Evolutionary conservation across 2,329 filamentous ascomycete genomes (phyloP), one percentile per base, ranked within the genome.

Genomic region (Magnaporthiopsis rhizophila): DNA sequence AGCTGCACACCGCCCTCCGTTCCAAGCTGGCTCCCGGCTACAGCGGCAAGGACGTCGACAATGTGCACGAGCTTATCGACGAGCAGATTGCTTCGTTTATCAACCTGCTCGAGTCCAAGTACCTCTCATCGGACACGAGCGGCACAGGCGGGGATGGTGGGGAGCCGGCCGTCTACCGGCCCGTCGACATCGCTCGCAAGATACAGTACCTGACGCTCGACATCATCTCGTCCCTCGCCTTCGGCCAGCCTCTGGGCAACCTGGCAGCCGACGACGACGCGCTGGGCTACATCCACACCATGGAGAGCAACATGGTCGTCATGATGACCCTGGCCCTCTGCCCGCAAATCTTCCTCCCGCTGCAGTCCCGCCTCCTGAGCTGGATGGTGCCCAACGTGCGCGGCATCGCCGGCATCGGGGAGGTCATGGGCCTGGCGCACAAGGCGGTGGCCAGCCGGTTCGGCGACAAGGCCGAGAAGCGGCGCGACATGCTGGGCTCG

Each of bases 151-250:
- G n/a, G 28, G 6, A 53, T 11, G 57, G 57, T 8, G 34, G 34
- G 26, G 57, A 30, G 57, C 26, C n/a, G 26, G 38, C 24, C 56
- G 34, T 28, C 4, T 58, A 50, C 26, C n/a, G 18, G 24, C 56
- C 56, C 34, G 59, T 68, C 0, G 80, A 85, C 66, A 69, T 84
- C 62, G 78, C 77, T 24, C 71, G 72, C n/a, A 79, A 79, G 58
- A 75, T 78, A 3, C 78, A 80, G 59, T 82, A 76, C 72, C 79
- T 83, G 63, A 81, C 81, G 0, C 71, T 84, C 5, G 82, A 84
- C 66, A 78, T 83, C 28, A 81, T 84, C 63, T 79, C 76, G 53
- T 74, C 76, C 56, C 66, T 83, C 8, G 79, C 78, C 0, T 77
- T 82, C 32, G 80, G 81, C 30, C 67, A 75, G 50, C 69, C 75